Conservation (phyloP, 2,329 filamentous ascomycete genomes). For the Dothiorella sarmentorum region DNA sequence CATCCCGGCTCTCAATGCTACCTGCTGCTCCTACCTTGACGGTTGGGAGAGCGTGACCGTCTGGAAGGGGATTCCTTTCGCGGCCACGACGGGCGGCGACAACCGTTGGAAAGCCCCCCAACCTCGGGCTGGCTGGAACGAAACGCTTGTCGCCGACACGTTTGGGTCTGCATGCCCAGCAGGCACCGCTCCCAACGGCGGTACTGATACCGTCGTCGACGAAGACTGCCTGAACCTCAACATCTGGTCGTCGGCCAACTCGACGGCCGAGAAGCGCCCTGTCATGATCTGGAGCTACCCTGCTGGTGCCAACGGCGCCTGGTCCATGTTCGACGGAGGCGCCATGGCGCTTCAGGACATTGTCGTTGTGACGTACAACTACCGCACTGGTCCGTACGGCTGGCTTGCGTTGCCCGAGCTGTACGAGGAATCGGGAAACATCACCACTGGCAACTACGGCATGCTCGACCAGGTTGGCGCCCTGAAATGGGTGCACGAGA, state of each 20-base stretch:
- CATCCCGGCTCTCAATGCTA: not conserved
- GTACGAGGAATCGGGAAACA: conserved; percentile 23
- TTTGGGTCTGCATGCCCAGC: not conserved
- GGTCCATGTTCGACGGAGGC: not conserved
- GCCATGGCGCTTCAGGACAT: conserved; percentile 14
- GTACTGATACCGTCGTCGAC: conserved; percentile 3
- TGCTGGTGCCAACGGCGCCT: not conserved
- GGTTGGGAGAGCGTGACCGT: not conserved
- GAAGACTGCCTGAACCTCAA: conserved; percentile 36
- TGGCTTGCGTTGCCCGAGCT: conserved; percentile 24
- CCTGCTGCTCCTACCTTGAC: conserved; percentile 1
- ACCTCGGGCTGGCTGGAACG: not conserved
- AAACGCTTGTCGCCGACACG: not conserved
- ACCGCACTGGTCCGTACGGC: conserved; percentile 23
- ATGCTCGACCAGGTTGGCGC: conserved; percentile 29
- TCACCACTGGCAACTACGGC: conserved; percentile 30
- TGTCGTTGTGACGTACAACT: conserved; percentile 24
- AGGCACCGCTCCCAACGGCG: not conserved
- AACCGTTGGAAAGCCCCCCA: conserved; percentile 7
- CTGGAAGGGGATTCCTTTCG: not conserved
- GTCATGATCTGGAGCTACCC: conserved; percentile 25
- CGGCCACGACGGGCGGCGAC: not conserved
- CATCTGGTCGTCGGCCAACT: conserved; percentile 31
- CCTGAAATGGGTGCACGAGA: conserved; percentile 39
- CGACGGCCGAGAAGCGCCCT: conserved; percentile 26